These are phyloP conservation scores for Populus hybrid DNA, from an alignment of 441 rosid species.

Conservation along the genomic window DNA sequence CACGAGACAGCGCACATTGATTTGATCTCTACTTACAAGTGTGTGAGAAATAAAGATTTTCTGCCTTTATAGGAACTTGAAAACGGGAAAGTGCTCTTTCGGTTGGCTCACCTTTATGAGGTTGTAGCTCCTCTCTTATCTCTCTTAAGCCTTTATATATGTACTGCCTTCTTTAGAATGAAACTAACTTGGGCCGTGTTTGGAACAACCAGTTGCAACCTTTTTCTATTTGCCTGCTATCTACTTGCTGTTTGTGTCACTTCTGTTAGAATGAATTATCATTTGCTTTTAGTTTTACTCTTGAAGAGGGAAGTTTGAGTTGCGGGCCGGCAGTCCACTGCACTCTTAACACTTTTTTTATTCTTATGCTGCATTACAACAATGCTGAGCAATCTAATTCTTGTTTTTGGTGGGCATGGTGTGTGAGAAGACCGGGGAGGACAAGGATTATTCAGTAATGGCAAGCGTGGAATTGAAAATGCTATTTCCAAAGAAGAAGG, in stretches of 20 bases:
- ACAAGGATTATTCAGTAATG: slow-evolving; percentile 64
- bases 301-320: neutral
- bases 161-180: neutral
- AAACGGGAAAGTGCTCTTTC: slow-evolving; percentile 38
- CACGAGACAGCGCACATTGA: neutral
- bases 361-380: neutral
- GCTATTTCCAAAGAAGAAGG: slow-evolving; percentile 62
- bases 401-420: slow-evolving; percentile 9
- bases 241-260: neutral
- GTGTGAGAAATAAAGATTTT: neutral
- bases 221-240: neutral
- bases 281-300: neutral
- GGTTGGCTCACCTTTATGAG: slow-evolving; percentile 51
- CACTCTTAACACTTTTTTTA: neutral
- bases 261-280: neutral
- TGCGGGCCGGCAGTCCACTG: neutral
- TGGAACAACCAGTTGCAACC: neutral
- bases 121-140: slow-evolving; percentile 23
- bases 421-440: slow-evolving; percentile 65
- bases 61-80: slow-evolving; percentile 40
- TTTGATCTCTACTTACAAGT: neutral
- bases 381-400: slow-evolving; percentile 6
- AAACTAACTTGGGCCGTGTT: neutral
- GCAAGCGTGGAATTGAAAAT: slow-evolving; percentile 70
- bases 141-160: neutral